Conservation (phyloP, 805 yeast genomes). For the baker's yeast (Saccharomyces cerevisiae) region DNA sequence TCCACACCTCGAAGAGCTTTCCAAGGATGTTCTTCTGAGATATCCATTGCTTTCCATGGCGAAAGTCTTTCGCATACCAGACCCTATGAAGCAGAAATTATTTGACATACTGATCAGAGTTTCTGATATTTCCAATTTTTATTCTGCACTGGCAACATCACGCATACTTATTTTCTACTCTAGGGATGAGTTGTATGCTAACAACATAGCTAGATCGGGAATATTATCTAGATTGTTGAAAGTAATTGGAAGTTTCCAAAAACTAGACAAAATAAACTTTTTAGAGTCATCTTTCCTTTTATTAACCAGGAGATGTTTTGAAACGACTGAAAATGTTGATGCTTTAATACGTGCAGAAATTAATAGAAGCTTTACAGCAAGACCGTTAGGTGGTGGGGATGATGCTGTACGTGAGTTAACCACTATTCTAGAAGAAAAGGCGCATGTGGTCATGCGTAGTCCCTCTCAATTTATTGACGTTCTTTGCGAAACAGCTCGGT, state of each 20-base stretch:
- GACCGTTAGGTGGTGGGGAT: slow-evolving; percentile 25
- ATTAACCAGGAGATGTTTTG: slow-evolving; percentile 63
- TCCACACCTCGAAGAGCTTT: slow-evolving; percentile 37
- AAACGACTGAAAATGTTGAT: slow-evolving; percentile 43
- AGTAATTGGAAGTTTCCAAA: slow-evolving; percentile 33
- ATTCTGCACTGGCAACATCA: slow-evolving; percentile 46
- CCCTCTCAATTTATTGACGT: slow-evolving; percentile 43
- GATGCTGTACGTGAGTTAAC: slow-evolving; percentile 39
- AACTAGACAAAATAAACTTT: slow-evolving; percentile 33
- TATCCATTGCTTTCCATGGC: slow-evolving; percentile 13
- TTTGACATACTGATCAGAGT: slow-evolving; percentile 39
- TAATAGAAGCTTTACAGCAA: slow-evolving; percentile 34
- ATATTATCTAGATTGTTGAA: slow-evolving; percentile 41
- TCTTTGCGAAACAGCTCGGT: slow-evolving; percentile 35
- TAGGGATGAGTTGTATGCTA: slow-evolving; percentile 35
- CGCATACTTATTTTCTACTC: slow-evolving; percentile 49
- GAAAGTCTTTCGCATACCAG: slow-evolving; percentile 19
- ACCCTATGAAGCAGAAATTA: slow-evolving; percentile 26
- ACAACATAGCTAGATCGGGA: slow-evolving; percentile 38
- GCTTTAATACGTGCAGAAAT: slow-evolving; percentile 46
- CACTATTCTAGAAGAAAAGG: slow-evolving; percentile 41
- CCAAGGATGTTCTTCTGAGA: slow-evolving; percentile 15
- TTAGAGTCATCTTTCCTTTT: slow-evolving; percentile 44
- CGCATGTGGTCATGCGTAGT: slow-evolving; percentile 39
- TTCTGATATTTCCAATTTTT: slow-evolving; percentile 34